Percentiles rank a stretch among this genome's conserved stretches.
These are phyloP conservation scores for Cladophialophora exuberans DNA, from an alignment of 2,329 filamentous ascomycete species.

Conservation along the genomic window DNA sequence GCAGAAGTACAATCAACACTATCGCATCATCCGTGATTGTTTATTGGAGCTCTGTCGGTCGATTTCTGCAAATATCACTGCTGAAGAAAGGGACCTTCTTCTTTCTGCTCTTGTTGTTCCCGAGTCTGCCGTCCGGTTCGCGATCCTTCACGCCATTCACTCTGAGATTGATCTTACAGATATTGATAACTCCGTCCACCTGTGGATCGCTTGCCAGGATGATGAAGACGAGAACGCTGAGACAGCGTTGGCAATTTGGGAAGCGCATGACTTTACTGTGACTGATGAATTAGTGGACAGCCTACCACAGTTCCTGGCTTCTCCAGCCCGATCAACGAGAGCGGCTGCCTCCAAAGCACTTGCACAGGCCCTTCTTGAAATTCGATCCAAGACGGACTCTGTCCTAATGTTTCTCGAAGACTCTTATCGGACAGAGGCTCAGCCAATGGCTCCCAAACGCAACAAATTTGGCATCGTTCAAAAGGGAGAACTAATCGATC, in stretches of 20 bases:
- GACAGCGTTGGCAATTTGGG: slow-evolving; percentile 87
- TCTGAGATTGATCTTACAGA: slow-evolving; percentile 91
- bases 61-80: slow-evolving; percentile 77
- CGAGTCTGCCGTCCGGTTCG: slow-evolving; percentile 77
- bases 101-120: slow-evolving; percentile 77
- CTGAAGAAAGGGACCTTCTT: slow-evolving; percentile 74
- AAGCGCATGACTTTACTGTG: slow-evolving; percentile 81
- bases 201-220: slow-evolving; percentile 93
- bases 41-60: slow-evolving; percentile 83
- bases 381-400: slow-evolving; percentile 62
- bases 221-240: slow-evolving; percentile 85
- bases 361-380: slow-evolving; percentile 69
- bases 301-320: slow-evolving; percentile 78
- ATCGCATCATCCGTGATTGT: slow-evolving; percentile 92
- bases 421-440: slow-evolving; percentile 77
- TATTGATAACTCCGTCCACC: slow-evolving; percentile 80
- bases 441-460: slow-evolving; percentile 78
- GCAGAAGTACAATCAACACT: slow-evolving; percentile 88
- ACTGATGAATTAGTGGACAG: slow-evolving; percentile 65
- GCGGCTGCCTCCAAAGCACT: slow-evolving; percentile 81
- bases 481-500: slow-evolving; percentile 84
- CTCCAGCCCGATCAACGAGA: slow-evolving; percentile 78
- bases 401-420: slow-evolving; percentile 69
- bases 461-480: slow-evolving; percentile 94
- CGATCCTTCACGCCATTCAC: slow-evolving; percentile 86